Evolutionary conservation across 257 asterid species (phyloP).

Genomic region (Echium plantagineum): DNA sequence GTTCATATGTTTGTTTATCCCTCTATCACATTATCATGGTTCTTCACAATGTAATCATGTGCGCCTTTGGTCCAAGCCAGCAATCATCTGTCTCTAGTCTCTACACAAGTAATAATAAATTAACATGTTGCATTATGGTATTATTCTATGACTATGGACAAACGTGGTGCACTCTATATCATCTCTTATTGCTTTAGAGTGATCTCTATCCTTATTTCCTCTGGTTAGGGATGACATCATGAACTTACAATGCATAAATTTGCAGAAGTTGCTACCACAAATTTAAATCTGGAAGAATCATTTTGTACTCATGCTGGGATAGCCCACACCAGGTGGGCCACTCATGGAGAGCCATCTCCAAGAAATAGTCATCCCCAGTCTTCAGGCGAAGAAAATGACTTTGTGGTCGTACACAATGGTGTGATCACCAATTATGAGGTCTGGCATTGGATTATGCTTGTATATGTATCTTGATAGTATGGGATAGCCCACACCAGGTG

Average conservation of each 20-base stretch:
- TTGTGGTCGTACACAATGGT: conserved; percentile 93
- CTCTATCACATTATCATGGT: no score
- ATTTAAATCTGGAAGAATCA: conserved; percentile 75
- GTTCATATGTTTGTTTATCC: no score
- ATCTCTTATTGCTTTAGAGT: no score
- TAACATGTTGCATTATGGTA: no score
- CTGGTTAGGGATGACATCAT: not conserved
- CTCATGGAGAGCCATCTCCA: conserved; percentile 97
- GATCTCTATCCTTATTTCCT: not conserved
- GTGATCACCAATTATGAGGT: conserved; percentile 94
- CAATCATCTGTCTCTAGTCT: no score
- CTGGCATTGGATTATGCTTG: not conserved
- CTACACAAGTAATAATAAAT: no score
- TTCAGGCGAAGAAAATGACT: conserved; percentile 69
- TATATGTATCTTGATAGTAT: no score
- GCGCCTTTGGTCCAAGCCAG: no score
- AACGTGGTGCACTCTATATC: no score
- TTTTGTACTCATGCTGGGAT: conserved; percentile 82
- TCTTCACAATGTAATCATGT: no score
- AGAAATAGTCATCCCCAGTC: conserved; percentile 93
- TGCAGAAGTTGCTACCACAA: conserved; percentile 67
- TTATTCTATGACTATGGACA: no score
- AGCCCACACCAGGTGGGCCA: conserved; percentile 99
- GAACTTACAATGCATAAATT: conserved; percentile 11
- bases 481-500: no score